Conservation (phyloP, 2,329 filamentous ascomycete species). For the Alternaria tenuissima region DNA sequence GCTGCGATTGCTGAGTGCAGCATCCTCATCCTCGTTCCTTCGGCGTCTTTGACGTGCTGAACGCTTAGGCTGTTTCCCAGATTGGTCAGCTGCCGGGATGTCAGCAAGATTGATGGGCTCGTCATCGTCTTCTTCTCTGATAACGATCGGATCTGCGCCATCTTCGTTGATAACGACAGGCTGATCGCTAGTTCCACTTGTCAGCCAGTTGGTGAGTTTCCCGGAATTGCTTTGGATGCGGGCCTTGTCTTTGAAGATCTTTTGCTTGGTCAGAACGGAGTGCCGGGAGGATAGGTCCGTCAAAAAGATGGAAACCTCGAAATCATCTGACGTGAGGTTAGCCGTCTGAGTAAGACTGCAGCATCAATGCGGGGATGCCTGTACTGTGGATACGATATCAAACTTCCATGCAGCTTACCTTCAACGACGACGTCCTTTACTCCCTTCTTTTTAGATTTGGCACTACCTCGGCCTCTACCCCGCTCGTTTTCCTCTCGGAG, state of each 20-base stretch:
- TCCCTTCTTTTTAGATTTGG: conserved; percentile 73
- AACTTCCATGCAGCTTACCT: conserved; percentile 64
- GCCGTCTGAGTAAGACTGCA: conserved; percentile 21
- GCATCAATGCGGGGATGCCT: conserved; percentile 3
- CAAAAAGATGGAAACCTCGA: conserved; percentile 93
- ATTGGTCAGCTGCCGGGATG: conserved; percentile 61
- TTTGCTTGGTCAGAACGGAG: conserved; percentile 85
- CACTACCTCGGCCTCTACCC: conserved; percentile 66
- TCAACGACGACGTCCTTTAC: conserved; percentile 88
- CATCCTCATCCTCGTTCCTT: conserved; percentile 11
- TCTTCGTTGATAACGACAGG: conserved; percentile 54
- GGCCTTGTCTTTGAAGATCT: conserved; percentile 65
- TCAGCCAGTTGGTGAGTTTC: conserved; percentile 58
- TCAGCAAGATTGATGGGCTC: conserved; percentile 58
- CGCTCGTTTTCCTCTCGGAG: conserved; percentile 82
- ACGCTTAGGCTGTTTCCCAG: conserved; percentile 17
- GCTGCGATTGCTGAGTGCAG: conserved; percentile 29
- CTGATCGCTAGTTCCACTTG: conserved; percentile 51
- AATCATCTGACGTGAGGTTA: conserved; percentile 73
- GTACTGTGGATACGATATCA: not conserved
- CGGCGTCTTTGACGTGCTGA: conserved; percentile 28
- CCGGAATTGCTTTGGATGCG: conserved; percentile 56
- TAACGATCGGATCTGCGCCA: conserved; percentile 57
- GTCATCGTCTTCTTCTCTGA: conserved; percentile 68
- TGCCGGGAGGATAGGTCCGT: conserved; percentile 86